A percentile compares a stretch with the other conserved stretches of the same genome.
These are phyloP conservation scores for Iris macrosiphon DNA, from an alignment of 106 monocot genomes.

Conservation along the genomic window DNA sequence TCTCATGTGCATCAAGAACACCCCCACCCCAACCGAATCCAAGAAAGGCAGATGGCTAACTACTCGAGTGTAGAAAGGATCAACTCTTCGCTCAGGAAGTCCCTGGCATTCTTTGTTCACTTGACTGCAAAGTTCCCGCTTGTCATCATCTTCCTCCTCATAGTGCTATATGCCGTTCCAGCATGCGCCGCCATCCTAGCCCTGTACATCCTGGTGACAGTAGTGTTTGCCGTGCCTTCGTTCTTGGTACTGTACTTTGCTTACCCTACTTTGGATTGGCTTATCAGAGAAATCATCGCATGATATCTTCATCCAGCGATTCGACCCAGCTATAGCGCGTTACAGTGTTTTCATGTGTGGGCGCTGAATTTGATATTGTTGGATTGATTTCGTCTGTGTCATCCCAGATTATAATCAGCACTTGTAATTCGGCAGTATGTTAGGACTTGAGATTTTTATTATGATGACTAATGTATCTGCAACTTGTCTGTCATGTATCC, in stretches of 20 bases:
- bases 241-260: constrained; percentile 17
- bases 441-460: too few species aligned
- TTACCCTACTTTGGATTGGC: constrained; percentile 20
- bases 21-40: not conserved
- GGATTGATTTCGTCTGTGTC: too few species aligned
- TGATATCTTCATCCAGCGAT: not conserved
- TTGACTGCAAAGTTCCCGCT: constrained; percentile 45
- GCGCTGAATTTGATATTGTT: too few species aligned
- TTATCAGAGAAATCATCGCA: constrained; percentile 9
- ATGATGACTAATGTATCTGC: too few species aligned
- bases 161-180: constrained; percentile 41
- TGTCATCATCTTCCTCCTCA: constrained; percentile 37
- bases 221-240: constrained; percentile 37
- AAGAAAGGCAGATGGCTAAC: constrained; percentile 3
- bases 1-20: constrained; percentile 7
- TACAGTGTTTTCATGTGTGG: too few species aligned
- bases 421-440: too few species aligned
- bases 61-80: constrained; percentile 25
- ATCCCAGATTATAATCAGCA: too few species aligned
- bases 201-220: constrained; percentile 29
- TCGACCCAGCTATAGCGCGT: too few species aligned
- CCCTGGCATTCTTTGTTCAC: constrained; percentile 29
- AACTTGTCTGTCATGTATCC: too few species aligned
- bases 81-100: constrained; percentile 28
- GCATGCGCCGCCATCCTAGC: constrained; percentile 38